phyloP scores from a whole-genome alignment of 805 yeast species.

The Barnettozyma vustinii region DNA sequence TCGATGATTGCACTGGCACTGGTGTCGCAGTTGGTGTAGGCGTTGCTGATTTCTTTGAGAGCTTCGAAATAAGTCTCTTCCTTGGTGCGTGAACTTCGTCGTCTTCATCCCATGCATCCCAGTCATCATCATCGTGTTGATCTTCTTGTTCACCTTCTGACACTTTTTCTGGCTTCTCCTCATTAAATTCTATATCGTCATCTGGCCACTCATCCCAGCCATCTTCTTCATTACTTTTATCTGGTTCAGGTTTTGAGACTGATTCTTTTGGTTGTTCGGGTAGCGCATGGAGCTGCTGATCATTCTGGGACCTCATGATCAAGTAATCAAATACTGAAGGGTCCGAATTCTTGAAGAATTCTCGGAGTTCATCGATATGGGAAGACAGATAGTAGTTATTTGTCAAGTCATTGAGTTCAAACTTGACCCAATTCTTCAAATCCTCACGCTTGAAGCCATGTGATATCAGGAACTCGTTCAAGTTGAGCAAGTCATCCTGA shows the following conservation, averaged over 20 bases:
- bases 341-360: slow-evolving; percentile 7
- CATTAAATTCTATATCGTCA: slow-evolving; percentile 10
- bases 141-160: neutral
- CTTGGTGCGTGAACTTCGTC: slow-evolving; percentile 9
- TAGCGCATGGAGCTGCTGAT: neutral
- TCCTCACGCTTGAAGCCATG: slow-evolving; percentile 17
- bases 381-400: slow-evolving; percentile 18
- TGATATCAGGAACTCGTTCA: slow-evolving; percentile 14
- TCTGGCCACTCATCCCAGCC: slow-evolving; percentile 16
- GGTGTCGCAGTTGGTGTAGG: slow-evolving; percentile 12
- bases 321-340: neutral
- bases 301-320: neutral
- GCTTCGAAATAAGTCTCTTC: slow-evolving; percentile 4
- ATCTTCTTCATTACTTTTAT: slow-evolving; percentile 2
- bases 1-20: slow-evolving; percentile 2
- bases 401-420: slow-evolving; percentile 17
- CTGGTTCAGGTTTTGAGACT: neutral
- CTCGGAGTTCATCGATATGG: slow-evolving; percentile 18
- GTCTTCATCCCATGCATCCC: slow-evolving; percentile 24
- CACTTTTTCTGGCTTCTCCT: slow-evolving; percentile 19
- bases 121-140: slow-evolving; percentile 18
- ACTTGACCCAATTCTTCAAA: slow-evolving; percentile 20
- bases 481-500: slow-evolving; percentile 11
- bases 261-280: neutral
- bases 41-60: slow-evolving; percentile 16